phyloP scores from a whole-genome alignment of 495 filamentous ascomycete genomes.

The Xylaria palmicola region DNA sequence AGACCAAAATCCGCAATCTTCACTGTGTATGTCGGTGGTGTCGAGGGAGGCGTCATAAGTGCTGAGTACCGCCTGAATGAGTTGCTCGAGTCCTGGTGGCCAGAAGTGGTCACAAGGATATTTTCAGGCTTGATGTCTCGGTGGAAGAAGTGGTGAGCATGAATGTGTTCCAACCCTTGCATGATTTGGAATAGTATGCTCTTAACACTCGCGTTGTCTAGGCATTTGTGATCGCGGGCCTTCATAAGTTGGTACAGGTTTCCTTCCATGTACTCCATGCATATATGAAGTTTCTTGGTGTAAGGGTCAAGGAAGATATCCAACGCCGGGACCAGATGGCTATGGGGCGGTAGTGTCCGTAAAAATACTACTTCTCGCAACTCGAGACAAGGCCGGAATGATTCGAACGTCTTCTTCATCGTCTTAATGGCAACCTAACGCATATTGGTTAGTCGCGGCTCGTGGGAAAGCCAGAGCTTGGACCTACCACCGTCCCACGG shows the following conservation, averaged over 20 bases:
- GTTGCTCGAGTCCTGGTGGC: slow-evolving; percentile 70
- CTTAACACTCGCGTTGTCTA: slow-evolving; percentile 91
- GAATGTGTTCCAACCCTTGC: slow-evolving; percentile 93
- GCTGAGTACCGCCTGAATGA: slow-evolving; percentile 90
- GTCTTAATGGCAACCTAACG: slow-evolving; percentile 95
- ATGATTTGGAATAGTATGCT: slow-evolving; percentile 98
- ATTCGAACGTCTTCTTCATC: slow-evolving; percentile 99
- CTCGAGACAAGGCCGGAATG: slow-evolving; percentile 83
- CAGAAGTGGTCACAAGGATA: slow-evolving; percentile 93
- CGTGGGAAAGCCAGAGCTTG: neutral
- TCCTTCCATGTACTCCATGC: slow-evolving; percentile 99
- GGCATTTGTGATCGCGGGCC: slow-evolving; percentile 85
- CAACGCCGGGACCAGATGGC: slow-evolving; percentile 91
- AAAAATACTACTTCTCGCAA: slow-evolving; percentile 96
- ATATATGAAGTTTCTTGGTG: slow-evolving; percentile 93
- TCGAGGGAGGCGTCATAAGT: slow-evolving; percentile 90
- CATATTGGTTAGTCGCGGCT: slow-evolving; percentile 26
- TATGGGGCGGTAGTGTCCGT: slow-evolving; percentile 78
- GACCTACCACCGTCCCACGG: slow-evolving; percentile 85
- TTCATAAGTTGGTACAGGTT: slow-evolving; percentile 99
- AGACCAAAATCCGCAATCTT: slow-evolving; percentile 99
- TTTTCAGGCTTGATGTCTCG: slow-evolving; percentile 99
- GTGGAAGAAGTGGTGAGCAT: slow-evolving; percentile 96
- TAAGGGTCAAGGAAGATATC: slow-evolving; percentile 98
- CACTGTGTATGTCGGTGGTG: slow-evolving; percentile 88